Evolutionary conservation across 768 basidiomycete species (phyloP).

Genomic region (Hypholoma sublateritium): DNA sequence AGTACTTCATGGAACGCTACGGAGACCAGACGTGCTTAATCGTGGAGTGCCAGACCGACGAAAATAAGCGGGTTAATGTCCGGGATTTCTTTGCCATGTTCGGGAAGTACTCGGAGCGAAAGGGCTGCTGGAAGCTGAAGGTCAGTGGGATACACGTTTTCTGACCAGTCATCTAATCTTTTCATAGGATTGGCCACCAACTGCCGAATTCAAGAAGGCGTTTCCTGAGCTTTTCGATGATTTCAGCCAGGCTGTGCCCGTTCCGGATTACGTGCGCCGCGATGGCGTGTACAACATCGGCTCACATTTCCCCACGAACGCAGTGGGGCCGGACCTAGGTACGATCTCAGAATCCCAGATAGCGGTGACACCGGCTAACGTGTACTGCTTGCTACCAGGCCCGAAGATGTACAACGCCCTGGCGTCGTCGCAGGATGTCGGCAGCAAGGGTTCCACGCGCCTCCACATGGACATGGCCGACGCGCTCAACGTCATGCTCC

Average conservation of each 20-base stretch:
- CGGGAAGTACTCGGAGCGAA: constrained; percentile 60
- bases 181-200: constrained; percentile 87
- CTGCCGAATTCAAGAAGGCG: constrained; percentile 76
- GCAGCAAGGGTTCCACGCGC: constrained; percentile 82
- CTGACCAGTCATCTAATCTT: background rate
- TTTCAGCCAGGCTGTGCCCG: constrained; percentile 79
- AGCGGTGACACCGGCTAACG: background rate
- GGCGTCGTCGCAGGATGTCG: constrained; percentile 61
- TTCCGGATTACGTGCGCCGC: constrained; percentile 86
- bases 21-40: constrained; percentile 66
- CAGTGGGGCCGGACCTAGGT: constrained; percentile 81
- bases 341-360: constrained; percentile 20
- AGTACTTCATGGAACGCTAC: constrained; percentile 73
- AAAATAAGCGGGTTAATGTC: constrained; percentile 62
- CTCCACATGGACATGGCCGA: constrained; percentile 96
- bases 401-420: constrained; percentile 97
- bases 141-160: constrained; percentile 28
- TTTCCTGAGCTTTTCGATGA: constrained; percentile 89
- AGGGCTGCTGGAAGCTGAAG: constrained; percentile 75
- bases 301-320: constrained; percentile 83
- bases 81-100: constrained; percentile 80
- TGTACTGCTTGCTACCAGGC: constrained; percentile 48
- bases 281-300: constrained; percentile 89
- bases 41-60: constrained; percentile 79
- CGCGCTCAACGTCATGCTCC: constrained; percentile 90